phyloP scores from a whole-genome alignment of 2,329 filamentous ascomycete genomes.

The Mycogone perniciosa region DNA sequence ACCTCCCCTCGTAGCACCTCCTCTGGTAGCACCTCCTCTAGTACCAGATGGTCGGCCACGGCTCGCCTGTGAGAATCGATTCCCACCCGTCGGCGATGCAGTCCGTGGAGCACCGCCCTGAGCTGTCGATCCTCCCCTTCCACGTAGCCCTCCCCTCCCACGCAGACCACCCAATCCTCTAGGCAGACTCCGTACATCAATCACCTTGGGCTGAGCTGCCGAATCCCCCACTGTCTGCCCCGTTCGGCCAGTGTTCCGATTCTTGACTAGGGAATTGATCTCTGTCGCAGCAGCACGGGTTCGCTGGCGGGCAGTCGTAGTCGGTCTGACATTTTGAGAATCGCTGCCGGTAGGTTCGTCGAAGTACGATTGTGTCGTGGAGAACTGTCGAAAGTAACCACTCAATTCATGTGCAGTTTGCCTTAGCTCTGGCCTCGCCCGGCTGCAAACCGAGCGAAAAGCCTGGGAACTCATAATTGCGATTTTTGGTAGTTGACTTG shows the following conservation, averaged over 20 bases:
- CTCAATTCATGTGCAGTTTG: slow-evolving; percentile 25
- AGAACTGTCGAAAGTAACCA: slow-evolving; percentile 32
- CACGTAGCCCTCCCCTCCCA: slow-evolving; percentile 21
- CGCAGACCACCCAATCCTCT: slow-evolving; percentile 20
- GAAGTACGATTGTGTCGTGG: slow-evolving; percentile 31
- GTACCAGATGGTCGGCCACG: slow-evolving; percentile 8
- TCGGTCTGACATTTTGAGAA: background rate
- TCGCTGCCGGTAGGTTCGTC: slow-evolving; percentile 21
- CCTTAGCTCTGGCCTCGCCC: slow-evolving; percentile 29
- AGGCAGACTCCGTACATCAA: slow-evolving; percentile 35
- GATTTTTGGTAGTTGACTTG: slow-evolving; percentile 4
- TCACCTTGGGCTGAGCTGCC: slow-evolving; percentile 26
- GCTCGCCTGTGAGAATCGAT: slow-evolving; percentile 15
- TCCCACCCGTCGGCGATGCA: slow-evolving; percentile 9
- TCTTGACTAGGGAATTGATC: slow-evolving; percentile 26
- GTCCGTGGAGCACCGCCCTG: background rate
- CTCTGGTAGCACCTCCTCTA: slow-evolving; percentile 18
- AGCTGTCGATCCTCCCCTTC: slow-evolving; percentile 12
- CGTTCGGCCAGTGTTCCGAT: slow-evolving; percentile 10
- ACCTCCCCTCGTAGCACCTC: slow-evolving; percentile 15
- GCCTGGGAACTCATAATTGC: slow-evolving; percentile 32
- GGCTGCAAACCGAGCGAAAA: slow-evolving; percentile 32
- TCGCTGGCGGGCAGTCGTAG: slow-evolving; percentile 23
- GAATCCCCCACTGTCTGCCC: slow-evolving; percentile 4
- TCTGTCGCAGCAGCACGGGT: slow-evolving; percentile 29